A percentile compares a stretch with the other conserved stretches of the same genome.
phyloP scores from a whole-genome alignment of 1,284 basidiomycete genomes.

The Sanghuangporus weigelae region DNA sequence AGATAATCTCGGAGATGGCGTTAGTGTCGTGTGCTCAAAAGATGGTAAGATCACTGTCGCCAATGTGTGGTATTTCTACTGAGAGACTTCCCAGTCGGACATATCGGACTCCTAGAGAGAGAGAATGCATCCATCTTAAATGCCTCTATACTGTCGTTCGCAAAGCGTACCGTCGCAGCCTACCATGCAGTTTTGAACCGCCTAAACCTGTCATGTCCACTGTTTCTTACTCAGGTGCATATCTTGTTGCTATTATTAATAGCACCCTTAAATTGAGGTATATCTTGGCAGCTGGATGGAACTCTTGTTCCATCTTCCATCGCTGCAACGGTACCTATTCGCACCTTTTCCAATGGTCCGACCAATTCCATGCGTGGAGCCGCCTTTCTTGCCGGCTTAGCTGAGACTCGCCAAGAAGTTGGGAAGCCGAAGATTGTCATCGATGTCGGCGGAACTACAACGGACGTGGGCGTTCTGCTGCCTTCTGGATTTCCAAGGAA shows the following conservation, averaged over 20 bases:
- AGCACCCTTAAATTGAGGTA: neutral
- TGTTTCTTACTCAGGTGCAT: constrained; percentile 52
- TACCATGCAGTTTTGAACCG: constrained; percentile 45
- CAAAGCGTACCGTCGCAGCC: constrained; percentile 42
- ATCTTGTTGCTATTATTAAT: neutral
- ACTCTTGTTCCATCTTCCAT: constrained; percentile 46
- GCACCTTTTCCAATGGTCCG: constrained; percentile 55
- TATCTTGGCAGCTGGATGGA: constrained; percentile 35
- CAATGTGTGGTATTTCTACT: constrained; percentile 23
- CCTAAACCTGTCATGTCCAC: constrained; percentile 42
- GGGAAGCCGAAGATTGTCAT: constrained; percentile 44
- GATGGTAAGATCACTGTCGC: constrained; percentile 30
- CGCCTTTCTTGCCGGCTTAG: constrained; percentile 43
- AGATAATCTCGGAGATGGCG: constrained; percentile 31
- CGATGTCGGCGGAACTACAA: constrained; percentile 56
- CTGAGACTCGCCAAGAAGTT: constrained; percentile 26
- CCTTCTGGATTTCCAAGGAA: constrained; percentile 49
- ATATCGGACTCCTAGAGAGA: constrained; percentile 52
- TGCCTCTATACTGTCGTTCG: constrained; percentile 49
- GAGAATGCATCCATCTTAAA: constrained; percentile 62
- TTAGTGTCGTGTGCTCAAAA: constrained; percentile 38
- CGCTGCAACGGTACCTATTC: constrained; percentile 53
- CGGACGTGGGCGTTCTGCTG: constrained; percentile 46
- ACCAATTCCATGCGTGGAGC: constrained; percentile 63
- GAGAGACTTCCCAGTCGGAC: constrained; percentile 34